Conservation (phyloP, 768 basidiomycete species). For the Serendipita vermifera region DNA sequence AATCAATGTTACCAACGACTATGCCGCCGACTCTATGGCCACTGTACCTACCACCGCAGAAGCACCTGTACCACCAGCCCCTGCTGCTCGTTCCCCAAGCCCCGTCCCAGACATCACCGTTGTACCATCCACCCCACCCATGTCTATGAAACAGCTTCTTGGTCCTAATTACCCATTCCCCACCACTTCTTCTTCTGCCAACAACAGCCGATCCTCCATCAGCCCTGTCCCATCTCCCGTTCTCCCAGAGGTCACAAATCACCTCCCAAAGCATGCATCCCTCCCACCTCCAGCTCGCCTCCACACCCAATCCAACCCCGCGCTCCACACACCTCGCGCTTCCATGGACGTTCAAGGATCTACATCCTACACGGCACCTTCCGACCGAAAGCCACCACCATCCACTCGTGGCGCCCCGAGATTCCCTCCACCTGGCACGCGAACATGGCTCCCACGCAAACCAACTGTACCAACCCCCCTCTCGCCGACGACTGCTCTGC, state of each 20-base stretch:
- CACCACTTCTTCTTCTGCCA: not conserved
- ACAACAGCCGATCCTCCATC: no score
- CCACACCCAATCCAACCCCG: no score
- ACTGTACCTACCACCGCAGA: not conserved
- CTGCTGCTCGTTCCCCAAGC: no score
- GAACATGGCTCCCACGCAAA: not conserved
- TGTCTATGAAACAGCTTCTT: not conserved
- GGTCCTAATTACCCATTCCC: not conserved
- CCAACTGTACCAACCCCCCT: slow-evolving; percentile 1
- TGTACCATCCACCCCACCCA: not conserved
- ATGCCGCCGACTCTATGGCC: not conserved
- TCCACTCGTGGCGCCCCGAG: not conserved
- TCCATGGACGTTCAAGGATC: no score
- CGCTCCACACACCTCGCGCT: no score
- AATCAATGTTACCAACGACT: slow-evolving; percentile 1
- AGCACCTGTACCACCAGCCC: no score
- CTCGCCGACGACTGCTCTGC: not conserved
- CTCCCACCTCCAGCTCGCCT: not conserved
- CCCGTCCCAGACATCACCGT: no score
- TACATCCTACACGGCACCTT: no score
- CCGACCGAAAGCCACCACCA: no score
- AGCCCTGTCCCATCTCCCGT: not conserved
- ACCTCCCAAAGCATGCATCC: slow-evolving; percentile 1
- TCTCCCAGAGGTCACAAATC: not conserved
- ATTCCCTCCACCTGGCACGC: not conserved